phyloP scores from a whole-genome alignment of 495 filamentous ascomycete species.

The Mytilinidion resinicola region DNA sequence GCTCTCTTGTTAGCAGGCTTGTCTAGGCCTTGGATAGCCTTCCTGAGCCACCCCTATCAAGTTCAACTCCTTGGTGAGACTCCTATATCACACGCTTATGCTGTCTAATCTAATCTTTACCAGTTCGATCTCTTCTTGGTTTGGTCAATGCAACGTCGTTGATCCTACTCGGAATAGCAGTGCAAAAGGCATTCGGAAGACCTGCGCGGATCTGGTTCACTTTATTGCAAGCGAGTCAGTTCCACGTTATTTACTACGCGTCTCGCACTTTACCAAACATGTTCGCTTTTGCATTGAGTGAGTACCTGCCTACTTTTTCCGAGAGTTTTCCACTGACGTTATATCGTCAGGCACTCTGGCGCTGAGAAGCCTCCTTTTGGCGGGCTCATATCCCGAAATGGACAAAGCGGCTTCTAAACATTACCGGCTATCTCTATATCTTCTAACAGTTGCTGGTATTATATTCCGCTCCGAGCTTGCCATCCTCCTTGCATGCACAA shows the following conservation, averaged over 20 bases:
- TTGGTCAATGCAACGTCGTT: slow-evolving; percentile 67
- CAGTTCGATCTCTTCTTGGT: slow-evolving; percentile 73
- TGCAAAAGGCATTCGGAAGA: slow-evolving; percentile 63
- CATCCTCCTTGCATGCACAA: slow-evolving; percentile 60
- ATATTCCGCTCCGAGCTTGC: slow-evolving; percentile 89
- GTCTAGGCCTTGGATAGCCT: slow-evolving; percentile 47
- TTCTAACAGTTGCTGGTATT: slow-evolving; percentile 75
- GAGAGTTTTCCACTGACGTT: neutral
- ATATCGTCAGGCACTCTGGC: slow-evolving; percentile 54
- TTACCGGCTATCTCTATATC: slow-evolving; percentile 51
- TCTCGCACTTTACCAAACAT: slow-evolving; percentile 91
- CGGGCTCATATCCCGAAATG: slow-evolving; percentile 31
- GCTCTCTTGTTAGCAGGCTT: slow-evolving; percentile 64
- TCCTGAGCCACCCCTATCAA: slow-evolving; percentile 42
- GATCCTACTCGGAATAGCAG: slow-evolving; percentile 53
- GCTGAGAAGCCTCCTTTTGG: slow-evolving; percentile 61
- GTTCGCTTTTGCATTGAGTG: slow-evolving; percentile 84
- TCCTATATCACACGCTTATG: neutral
- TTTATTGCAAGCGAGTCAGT: slow-evolving; percentile 76
- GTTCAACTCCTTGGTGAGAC: slow-evolving; percentile 23
- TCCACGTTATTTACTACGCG: slow-evolving; percentile 91
- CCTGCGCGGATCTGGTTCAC: slow-evolving; percentile 73
- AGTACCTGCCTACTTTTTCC: slow-evolving; percentile 18
- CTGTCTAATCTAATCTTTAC: neutral
- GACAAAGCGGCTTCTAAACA: slow-evolving; percentile 27